A percentile compares a stretch with the other conserved stretches of the same genome.
phyloP scores from a whole-genome alignment of 805 yeast species.

The Wickerhamiella australiensis region DNA sequence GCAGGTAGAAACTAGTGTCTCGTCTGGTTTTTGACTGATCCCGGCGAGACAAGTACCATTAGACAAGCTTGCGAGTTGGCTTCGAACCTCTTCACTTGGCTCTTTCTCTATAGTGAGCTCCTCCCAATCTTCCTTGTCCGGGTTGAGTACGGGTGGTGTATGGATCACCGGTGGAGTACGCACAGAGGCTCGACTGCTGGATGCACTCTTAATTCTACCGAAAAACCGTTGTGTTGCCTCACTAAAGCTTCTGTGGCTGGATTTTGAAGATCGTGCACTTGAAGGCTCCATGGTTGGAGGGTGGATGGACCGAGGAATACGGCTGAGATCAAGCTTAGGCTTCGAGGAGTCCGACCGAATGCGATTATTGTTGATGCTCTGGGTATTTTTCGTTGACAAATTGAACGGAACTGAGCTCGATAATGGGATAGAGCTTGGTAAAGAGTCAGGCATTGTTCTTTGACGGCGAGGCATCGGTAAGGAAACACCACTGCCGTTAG shows the following conservation, averaged over 20 bases:
- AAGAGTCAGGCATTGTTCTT: neutral
- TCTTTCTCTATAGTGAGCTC: slow-evolving; percentile 13
- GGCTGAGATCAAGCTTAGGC: slow-evolving; percentile 4
- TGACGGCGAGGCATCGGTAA: neutral
- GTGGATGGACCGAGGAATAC: neutral
- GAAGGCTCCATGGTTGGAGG: neutral
- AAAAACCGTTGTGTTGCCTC: slow-evolving; percentile 8
- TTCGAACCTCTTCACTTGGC: slow-evolving; percentile 14
- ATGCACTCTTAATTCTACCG: slow-evolving; percentile 3
- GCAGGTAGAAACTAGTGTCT: slow-evolving; percentile 12
- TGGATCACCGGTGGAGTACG: neutral
- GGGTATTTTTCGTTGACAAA: neutral
- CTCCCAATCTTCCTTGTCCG: slow-evolving; percentile 8
- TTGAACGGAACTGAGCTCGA: slow-evolving; percentile 3
- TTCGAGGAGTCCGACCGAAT: neutral
- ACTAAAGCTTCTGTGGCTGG: slow-evolving; percentile 6
- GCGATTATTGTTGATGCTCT: neutral
- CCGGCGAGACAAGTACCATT: slow-evolving; percentile 2
- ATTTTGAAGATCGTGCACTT: slow-evolving; percentile 3
- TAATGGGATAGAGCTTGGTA: neutral
- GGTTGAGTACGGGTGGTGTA: neutral
- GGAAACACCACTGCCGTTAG: neutral
- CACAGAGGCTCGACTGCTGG: slow-evolving; percentile 1
- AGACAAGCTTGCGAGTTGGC: slow-evolving; percentile 9
- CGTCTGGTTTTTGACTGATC: neutral